phyloP scores from a whole-genome alignment of 768 basidiomycete genomes.

The Dictyophora rubrovolvata region DNA sequence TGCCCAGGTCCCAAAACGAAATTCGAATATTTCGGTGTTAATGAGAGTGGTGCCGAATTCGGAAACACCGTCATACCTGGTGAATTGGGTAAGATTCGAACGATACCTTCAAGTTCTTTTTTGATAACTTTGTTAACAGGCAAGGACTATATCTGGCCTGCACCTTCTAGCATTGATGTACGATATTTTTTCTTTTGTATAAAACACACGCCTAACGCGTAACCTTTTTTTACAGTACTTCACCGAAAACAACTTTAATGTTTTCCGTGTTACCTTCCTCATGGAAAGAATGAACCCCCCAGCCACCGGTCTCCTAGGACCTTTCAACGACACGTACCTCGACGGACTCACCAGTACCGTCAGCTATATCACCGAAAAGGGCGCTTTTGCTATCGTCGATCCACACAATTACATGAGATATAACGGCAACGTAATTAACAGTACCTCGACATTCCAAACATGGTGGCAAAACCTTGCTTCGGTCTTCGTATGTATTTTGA shows the following conservation, averaged over 20 bases:
- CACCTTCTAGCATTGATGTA: constrained; percentile 29
- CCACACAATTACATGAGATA: constrained; percentile 58
- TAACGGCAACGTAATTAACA: constrained; percentile 41
- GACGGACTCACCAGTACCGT: constrained; percentile 40
- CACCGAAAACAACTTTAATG: constrained; percentile 45
- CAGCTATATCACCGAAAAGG: constrained; percentile 51
- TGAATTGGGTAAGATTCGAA: constrained; percentile 16
- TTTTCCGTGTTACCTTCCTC: constrained; percentile 53
- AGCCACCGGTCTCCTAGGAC: constrained; percentile 40
- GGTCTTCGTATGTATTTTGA: constrained; percentile 35
- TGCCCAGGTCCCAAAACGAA: constrained; percentile 38
- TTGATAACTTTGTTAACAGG: background rate
- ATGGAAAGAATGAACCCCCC: constrained; percentile 48
- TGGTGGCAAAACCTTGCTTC: constrained; percentile 48
- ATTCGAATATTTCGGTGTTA: constrained; percentile 56
- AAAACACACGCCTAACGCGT: background rate
- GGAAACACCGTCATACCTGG: constrained; percentile 41
- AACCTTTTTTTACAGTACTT: constrained; percentile 29
- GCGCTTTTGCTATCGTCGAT: constrained; percentile 45
- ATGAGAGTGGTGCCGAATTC: constrained; percentile 54
- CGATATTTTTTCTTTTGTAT: constrained; percentile 6
- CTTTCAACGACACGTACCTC: constrained; percentile 45
- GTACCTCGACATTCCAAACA: constrained; percentile 32
- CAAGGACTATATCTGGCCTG: constrained; percentile 42
- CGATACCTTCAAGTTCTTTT: background rate